These are phyloP conservation scores for Gossypium australe DNA, from an alignment of 345 rosid genomes.

Conservation along the genomic window DNA sequence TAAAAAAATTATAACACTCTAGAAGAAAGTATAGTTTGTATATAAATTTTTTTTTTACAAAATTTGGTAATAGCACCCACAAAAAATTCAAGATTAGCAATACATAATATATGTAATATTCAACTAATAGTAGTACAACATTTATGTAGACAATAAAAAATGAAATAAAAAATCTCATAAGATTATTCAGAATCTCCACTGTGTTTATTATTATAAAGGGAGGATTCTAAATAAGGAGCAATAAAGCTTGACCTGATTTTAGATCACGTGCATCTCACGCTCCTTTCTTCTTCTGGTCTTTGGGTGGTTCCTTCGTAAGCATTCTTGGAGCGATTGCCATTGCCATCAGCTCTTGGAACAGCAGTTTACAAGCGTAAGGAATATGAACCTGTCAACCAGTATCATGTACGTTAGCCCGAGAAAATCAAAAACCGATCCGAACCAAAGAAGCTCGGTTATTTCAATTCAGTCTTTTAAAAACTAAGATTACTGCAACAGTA, in stretches of 20 bases:
- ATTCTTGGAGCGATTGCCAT: conserved; percentile 99
- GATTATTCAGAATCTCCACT: too few species aligned
- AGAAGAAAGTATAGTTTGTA: neutral
- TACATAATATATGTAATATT: too few species aligned
- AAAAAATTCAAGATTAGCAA: neutral
- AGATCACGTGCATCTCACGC: conserved; percentile 20
- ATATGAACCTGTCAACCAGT: conserved; percentile 50
- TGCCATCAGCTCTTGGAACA: conserved; percentile 97
- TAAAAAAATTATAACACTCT: neutral
- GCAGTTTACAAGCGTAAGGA: conserved; percentile 89
- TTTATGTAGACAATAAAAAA: too few species aligned
- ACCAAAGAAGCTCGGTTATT: too few species aligned
- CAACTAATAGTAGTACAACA: neutral
- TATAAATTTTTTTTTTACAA: neutral
- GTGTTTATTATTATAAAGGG: too few species aligned
- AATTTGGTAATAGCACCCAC: neutral
- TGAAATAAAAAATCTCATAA: too few species aligned
- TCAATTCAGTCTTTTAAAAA: too few species aligned
- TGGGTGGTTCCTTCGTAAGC: conserved; percentile 60
- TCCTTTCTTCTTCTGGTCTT: conserved; percentile 61
- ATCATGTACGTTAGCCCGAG: too few species aligned
- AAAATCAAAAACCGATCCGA: too few species aligned
- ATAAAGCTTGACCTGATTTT: neutral
- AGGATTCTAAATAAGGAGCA: neutral
- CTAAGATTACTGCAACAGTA: too few species aligned